These are phyloP conservation scores for Wallacemonas rigidus DNA, from an alignment of 208 protist genomes.

Conservation along the genomic window DNA sequence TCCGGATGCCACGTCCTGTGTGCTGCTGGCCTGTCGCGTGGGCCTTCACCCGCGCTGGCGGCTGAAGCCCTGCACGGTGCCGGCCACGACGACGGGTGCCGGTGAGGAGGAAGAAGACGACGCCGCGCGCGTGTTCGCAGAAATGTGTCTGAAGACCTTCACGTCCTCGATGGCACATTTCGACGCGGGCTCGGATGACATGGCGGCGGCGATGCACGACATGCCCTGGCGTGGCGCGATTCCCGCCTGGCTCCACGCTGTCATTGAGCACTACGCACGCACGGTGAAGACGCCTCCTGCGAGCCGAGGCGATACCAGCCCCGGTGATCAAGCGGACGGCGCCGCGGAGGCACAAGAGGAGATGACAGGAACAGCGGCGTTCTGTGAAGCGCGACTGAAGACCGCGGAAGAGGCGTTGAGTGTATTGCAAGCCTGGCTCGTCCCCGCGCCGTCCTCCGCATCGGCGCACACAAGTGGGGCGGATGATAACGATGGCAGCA, in stretches of 20 bases:
- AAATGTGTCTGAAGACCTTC: constrained; percentile 10
- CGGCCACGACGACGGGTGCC: background rate
- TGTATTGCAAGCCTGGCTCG: background rate
- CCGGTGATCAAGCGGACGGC: too few relatives aligned
- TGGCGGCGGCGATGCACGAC: constrained; percentile 24
- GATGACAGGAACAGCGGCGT: background rate
- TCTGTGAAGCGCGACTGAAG: constrained; percentile 9
- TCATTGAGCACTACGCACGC: constrained; percentile 7
- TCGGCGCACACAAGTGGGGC: background rate
- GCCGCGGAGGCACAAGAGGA: background rate
- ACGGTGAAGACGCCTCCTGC: background rate
- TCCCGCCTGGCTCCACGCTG: constrained; percentile 48
- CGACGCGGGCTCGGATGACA: constrained; percentile 27
- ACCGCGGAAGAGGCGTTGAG: background rate
- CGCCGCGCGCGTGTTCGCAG: constrained; percentile 3
- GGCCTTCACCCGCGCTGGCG: constrained; percentile 30
- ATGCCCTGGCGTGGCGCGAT: constrained; percentile 47
- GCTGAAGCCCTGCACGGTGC: background rate
- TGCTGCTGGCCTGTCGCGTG: constrained; percentile 55
- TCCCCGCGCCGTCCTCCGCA: background rate
- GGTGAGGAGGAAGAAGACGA: background rate
- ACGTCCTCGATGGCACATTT: constrained; percentile 56
- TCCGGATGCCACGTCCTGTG: constrained; percentile 61
- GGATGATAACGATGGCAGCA: background rate
- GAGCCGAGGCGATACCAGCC: too few relatives aligned